Percentiles rank a stretch among this genome's conserved stretches.
Evolutionary conservation across 176 grass and related monocot genomes (phyloP).

Genomic region (Eragrostis curvula): DNA sequence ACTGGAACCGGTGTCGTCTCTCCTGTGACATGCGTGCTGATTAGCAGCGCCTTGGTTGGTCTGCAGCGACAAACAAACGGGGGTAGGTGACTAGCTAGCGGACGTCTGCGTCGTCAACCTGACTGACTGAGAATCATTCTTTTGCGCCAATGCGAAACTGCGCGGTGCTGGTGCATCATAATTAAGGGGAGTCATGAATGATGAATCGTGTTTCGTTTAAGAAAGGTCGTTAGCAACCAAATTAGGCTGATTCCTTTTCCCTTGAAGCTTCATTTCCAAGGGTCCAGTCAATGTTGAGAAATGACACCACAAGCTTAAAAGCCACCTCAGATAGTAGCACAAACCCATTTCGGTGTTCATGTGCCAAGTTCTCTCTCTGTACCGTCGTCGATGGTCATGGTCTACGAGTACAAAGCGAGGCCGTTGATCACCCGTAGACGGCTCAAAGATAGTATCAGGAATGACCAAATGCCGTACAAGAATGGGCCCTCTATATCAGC

Average conservation of each 20-base stretch:
- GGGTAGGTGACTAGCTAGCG: neutral
- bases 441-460: neutral
- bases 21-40: neutral
- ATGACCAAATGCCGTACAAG: neutral
- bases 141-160: neutral
- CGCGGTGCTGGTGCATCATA: neutral
- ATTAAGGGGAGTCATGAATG: neutral
- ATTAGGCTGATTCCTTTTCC: neutral
- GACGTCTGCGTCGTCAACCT: neutral
- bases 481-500: neutral
- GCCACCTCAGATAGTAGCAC: neutral
- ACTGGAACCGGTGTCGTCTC: neutral
- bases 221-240: neutral
- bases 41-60: neutral
- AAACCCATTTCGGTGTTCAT: neutral
- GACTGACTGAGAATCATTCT: too few relatives aligned
- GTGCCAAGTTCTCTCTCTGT: neutral
- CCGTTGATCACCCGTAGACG: neutral
- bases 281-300: too few relatives aligned
- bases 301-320: neutral
- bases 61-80: slow-evolving; percentile 16
- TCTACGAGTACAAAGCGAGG: neutral
- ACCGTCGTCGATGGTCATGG: neutral
- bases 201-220: neutral
- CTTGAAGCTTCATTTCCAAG: too few relatives aligned